phyloP scores from a whole-genome alignment of 768 basidiomycete genomes.

The Exidia glandulosa region DNA sequence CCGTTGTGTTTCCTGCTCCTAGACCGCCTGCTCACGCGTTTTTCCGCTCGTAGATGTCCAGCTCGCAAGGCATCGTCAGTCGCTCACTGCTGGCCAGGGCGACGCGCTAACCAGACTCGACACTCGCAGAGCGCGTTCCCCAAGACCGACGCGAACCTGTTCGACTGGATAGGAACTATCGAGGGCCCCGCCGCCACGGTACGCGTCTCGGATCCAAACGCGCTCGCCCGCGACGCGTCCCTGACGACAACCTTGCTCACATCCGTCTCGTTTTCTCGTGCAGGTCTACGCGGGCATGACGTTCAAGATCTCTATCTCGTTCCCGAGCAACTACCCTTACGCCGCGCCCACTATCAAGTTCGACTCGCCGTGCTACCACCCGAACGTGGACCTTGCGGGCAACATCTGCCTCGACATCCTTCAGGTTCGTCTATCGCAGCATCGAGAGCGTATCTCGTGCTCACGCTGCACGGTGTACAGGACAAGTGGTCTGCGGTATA shows the following conservation, averaged over 20 bases:
- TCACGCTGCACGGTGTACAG: conserved; percentile 34
- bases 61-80: conserved; percentile 78
- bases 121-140: conserved; percentile 71
- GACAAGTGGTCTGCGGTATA: conserved; percentile 94
- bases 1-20: not conserved
- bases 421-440: conserved; percentile 38
- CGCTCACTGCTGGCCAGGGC: not conserved
- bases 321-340: conserved; percentile 84
- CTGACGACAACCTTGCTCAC: not conserved
- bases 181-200: conserved; percentile 73
- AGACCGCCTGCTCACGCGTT: not conserved
- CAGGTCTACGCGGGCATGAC: conserved; percentile 70
- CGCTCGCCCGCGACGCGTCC: not conserved
- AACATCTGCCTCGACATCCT: conserved; percentile 83
- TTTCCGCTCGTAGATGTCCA: conserved; percentile 74
- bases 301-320: conserved; percentile 76
- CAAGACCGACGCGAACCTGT: conserved; percentile 74
- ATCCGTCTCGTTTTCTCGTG: too few species aligned
- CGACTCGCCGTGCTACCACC: conserved; percentile 83
- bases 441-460: not conserved
- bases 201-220: conserved; percentile 21
- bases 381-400: conserved; percentile 75
- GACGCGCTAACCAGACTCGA: not conserved
- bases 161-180: conserved; percentile 85
- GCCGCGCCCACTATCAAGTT: conserved; percentile 78